These are phyloP conservation scores for Solanum peruvianum DNA, from an alignment of 257 asterid species.

Conservation along the genomic window DNA sequence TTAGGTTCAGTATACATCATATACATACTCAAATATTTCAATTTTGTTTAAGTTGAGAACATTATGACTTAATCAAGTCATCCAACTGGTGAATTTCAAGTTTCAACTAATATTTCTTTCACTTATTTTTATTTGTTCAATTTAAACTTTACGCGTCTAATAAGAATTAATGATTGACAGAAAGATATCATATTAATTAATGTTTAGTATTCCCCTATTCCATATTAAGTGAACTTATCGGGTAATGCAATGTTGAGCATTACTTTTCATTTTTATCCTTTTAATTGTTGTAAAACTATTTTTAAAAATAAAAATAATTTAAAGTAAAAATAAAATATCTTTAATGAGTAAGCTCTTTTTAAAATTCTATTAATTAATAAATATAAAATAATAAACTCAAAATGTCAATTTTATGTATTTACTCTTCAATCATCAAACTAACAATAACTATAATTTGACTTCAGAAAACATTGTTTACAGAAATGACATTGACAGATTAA, in stretches of 20 bases:
- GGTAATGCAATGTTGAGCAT: background rate
- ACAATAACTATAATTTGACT: background rate
- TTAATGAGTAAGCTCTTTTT: too few relatives aligned
- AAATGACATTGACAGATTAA: background rate
- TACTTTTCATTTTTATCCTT: background rate
- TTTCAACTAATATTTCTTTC: background rate
- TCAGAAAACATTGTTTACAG: background rate
- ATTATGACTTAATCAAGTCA: background rate
- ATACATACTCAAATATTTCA: too few relatives aligned
- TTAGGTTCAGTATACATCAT: too few relatives aligned
- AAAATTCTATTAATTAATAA: too few relatives aligned
- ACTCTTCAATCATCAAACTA: background rate
- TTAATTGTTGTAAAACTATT: background rate
- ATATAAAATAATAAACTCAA: too few relatives aligned
- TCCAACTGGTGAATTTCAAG: background rate
- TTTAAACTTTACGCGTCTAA: too few relatives aligned
- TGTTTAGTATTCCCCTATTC: background rate
- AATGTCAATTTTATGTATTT: too few relatives aligned
- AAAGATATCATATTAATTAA: fast-evolving
- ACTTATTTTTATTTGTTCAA: too few relatives aligned
- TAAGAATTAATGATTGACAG: too few relatives aligned
- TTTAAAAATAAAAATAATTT: too few relatives aligned
- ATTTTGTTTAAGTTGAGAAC: background rate
- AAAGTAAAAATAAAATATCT: background rate
- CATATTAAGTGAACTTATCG: background rate